These are phyloP conservation scores for Phyllostachys edulis DNA, from an alignment of 176 grass and related monocot genomes.

Conservation along the genomic window DNA sequence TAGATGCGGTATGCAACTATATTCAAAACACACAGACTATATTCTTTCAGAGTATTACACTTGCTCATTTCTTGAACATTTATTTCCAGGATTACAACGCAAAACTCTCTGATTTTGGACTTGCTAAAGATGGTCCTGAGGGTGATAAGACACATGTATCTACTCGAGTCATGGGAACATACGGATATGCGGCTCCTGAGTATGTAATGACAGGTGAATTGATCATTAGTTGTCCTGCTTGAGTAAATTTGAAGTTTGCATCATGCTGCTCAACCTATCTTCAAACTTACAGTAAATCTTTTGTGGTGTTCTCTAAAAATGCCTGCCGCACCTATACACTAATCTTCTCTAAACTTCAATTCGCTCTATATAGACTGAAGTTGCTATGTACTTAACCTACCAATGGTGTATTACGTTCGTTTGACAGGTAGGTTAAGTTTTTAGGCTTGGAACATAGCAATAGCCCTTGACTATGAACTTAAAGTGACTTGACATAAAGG, in stretches of 20 bases:
- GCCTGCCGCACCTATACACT: neutral
- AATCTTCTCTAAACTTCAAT: constrained; percentile 15
- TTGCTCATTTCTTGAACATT: constrained; percentile 28
- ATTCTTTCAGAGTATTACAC: constrained; percentile 19
- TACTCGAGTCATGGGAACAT: constrained; percentile 97
- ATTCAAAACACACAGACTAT: constrained; percentile 13
- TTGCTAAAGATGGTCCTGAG: constrained; percentile 99
- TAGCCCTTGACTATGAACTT: neutral
- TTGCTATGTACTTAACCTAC: neutral
- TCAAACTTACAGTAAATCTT: neutral
- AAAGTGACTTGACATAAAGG: neutral
- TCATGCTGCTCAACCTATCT: constrained; percentile 25
- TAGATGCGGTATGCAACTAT: constrained; percentile 67
- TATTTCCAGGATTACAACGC: constrained; percentile 89
- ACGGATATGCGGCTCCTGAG: constrained; percentile 94
- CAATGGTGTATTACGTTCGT: neutral
- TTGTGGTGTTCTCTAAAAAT: neutral
- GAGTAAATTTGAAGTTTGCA: neutral
- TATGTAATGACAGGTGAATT: constrained; percentile 97
- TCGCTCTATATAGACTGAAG: neutral
- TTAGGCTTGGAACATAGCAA: constrained; percentile 4
- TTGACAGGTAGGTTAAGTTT: neutral
- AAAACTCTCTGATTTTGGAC: constrained; percentile 97
- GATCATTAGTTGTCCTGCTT: neutral
- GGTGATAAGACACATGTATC: constrained; percentile 99